Evolutionary conservation across 1,284 basidiomycete genomes (phyloP).

Genomic region (Naganishia sp.): DNA sequence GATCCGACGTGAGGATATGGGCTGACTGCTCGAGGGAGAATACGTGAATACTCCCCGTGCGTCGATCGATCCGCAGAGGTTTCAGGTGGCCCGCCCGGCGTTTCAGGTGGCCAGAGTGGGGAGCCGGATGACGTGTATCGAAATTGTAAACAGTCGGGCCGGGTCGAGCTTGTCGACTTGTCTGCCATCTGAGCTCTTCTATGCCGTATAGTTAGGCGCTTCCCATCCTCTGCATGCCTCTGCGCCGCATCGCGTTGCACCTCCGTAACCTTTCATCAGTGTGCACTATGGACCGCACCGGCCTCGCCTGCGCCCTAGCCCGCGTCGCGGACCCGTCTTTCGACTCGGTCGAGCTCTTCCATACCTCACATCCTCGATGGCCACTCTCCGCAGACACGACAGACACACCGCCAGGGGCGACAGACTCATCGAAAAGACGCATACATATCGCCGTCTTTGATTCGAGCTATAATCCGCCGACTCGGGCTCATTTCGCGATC

Average conservation of each 20-base stretch:
- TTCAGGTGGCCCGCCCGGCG: background rate
- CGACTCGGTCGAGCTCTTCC: conserved; percentile 41
- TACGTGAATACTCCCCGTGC: background rate
- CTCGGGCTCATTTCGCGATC: conserved; percentile 79
- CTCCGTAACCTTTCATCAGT: background rate
- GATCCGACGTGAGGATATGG: background rate
- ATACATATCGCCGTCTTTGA: conserved; percentile 67
- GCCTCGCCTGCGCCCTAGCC: conserved; percentile 15
- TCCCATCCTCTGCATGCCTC: background rate
- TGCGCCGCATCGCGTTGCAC: too few species aligned
- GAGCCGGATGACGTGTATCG: conserved; percentile 14
- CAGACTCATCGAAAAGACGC: background rate
- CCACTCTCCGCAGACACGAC: conserved; percentile 26
- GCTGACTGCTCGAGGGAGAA: background rate
- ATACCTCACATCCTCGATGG: conserved; percentile 40
- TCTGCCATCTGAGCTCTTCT: too few species aligned
- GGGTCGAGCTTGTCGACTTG: background rate
- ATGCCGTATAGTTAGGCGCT: background rate
- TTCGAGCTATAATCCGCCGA: conserved; percentile 93
- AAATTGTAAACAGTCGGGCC: conserved; percentile 6
- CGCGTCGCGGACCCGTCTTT: conserved; percentile 24
- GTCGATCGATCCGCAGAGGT: conserved; percentile 22
- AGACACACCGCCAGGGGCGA: background rate
- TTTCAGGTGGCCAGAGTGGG: conserved; percentile 12
- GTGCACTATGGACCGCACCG: background rate